Evolutionary conservation across 2,329 filamentous ascomycete species (phyloP).

Genomic region (Truncatella angustata): DNA sequence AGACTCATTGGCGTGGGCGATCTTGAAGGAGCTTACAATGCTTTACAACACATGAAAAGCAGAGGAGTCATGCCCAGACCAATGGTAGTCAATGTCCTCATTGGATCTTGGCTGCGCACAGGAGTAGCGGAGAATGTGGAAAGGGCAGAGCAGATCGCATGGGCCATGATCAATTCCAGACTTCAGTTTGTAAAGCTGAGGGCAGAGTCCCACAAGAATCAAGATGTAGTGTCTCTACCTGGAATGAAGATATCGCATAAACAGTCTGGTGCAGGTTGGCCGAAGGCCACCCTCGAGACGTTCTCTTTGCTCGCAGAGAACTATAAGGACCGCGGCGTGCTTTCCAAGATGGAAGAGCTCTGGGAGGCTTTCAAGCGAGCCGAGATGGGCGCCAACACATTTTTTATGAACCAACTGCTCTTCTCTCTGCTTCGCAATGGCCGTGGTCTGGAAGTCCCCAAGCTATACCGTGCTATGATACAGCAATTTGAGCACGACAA

Average conservation of each 20-base stretch:
- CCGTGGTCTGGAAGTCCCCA: constrained; percentile 51
- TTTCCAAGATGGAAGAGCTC: constrained; percentile 56
- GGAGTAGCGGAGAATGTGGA: constrained; percentile 51
- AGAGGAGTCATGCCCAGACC: constrained; percentile 66
- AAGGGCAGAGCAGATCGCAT: constrained; percentile 67
- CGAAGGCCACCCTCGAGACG: constrained; percentile 70
- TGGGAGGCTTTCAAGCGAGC: constrained; percentile 62
- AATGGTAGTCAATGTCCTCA: constrained; percentile 77
- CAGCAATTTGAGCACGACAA: constrained; percentile 38
- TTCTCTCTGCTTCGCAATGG: constrained; percentile 63
- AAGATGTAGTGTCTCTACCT: constrained; percentile 23
- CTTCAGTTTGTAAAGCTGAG: constrained; percentile 59
- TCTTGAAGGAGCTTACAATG: constrained; percentile 67
- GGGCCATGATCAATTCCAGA: constrained; percentile 73
- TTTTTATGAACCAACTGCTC: constrained; percentile 78
- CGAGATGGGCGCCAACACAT: constrained; percentile 66
- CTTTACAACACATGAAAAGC: constrained; percentile 73
- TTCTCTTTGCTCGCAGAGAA: constrained; percentile 73
- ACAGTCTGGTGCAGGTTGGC: constrained; percentile 37
- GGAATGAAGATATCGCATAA: constrained; percentile 18
- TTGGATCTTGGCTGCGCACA: constrained; percentile 74
- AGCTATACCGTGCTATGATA: constrained; percentile 55
- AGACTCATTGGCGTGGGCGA: constrained; percentile 73
- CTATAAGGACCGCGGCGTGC: constrained; percentile 62
- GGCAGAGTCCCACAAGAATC: constrained; percentile 15